Base-by-base conservation (phyloP, 108 stramenopile species). In the Cylindrotheca closterium region DNA sequence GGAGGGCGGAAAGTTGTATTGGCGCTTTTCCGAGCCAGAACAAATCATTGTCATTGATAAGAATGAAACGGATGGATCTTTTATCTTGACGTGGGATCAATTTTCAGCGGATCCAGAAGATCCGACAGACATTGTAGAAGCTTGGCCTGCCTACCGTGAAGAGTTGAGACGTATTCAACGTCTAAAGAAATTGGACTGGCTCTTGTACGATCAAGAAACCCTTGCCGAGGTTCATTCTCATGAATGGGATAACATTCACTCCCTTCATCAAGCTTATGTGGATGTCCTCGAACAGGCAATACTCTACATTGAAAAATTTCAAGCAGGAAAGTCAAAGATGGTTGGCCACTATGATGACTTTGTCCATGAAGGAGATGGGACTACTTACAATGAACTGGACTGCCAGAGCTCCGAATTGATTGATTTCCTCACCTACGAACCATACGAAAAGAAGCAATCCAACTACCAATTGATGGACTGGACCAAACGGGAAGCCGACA, bases 381-480 rank as follows among this genome's bases (percentile, higher is more conserved):
- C 18, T 7, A 22, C 42, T 26, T 49, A 57, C 27, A 47, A 25
- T 22, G 30, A 67, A 24, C 15, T 23, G 18, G 50, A 30, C 5
- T 67, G 55, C 32, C 22, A 47, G 3, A 51, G 55, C 42, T 48
- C 46, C 50, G 55, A 67, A 15, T 30, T 21, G 12, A 45, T 42
- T 1, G 58, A 55, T 26, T 56, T 47, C 24, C 31, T 58, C 24
- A 29, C 47, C 50, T 65, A 65, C 50, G 55, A 73, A 58, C 25
- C 34, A 34, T 23, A 65, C 1, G 71, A 73, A 42, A 23, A 27
- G 18, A 29, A 53, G 45, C 18, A 61, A 15, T 70, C 72, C 24
- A 47, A 61, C 19, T 79, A 79, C 60, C 78, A 79, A 47, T 10
- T 49, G 19, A 60, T 74, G 28, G 22, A 55, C 5, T 73, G 51